These are phyloP conservation scores for Aspergillus campestris DNA, from an alignment of 495 filamentous ascomycete species.

Conservation along the genomic window DNA sequence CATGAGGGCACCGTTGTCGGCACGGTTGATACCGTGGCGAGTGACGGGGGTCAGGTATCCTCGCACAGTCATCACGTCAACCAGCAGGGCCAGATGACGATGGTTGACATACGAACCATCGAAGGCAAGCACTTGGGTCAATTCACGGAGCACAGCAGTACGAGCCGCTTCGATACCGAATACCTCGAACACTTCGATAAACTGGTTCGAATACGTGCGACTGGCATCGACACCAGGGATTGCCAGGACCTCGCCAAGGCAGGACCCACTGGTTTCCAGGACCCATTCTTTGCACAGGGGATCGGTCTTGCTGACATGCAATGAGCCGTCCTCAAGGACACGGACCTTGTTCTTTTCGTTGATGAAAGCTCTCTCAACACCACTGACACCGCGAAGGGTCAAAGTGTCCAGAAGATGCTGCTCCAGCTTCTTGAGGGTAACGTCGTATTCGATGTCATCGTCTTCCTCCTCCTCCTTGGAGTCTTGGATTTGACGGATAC, in stretches of 20 bases:
- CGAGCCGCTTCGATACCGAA: slow-evolving; percentile 96
- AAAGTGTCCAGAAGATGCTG: slow-evolving; percentile 83
- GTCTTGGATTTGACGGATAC: slow-evolving; percentile 72
- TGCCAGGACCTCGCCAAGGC: slow-evolving; percentile 70
- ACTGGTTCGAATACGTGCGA: slow-evolving; percentile 90
- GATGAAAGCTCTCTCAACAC: slow-evolving; percentile 86
- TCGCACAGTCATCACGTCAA: slow-evolving; percentile 96
- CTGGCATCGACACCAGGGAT: slow-evolving; percentile 83
- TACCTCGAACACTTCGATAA: slow-evolving; percentile 84
- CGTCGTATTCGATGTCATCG: slow-evolving; percentile 75
- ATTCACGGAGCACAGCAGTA: slow-evolving; percentile 72
- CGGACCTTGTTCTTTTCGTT: slow-evolving; percentile 65
- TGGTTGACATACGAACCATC: slow-evolving; percentile 99
- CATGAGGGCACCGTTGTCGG: slow-evolving; percentile 97
- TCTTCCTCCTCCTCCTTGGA: slow-evolving; percentile 70
- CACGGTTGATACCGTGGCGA: slow-evolving; percentile 95
- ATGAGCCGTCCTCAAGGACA: slow-evolving; percentile 53
- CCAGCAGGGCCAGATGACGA: slow-evolving; percentile 89
- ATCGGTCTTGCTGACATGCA: slow-evolving; percentile 61
- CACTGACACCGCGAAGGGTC: slow-evolving; percentile 79
- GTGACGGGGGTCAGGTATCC: slow-evolving; percentile 92
- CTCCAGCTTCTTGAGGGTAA: slow-evolving; percentile 83
- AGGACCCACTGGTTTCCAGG: slow-evolving; percentile 85
- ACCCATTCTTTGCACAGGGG: slow-evolving; percentile 81
- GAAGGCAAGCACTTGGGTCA: slow-evolving; percentile 86